These are phyloP conservation scores for Sordariomycetes sp. DNA, from an alignment of 2,329 filamentous ascomycete genomes.

Conservation along the genomic window DNA sequence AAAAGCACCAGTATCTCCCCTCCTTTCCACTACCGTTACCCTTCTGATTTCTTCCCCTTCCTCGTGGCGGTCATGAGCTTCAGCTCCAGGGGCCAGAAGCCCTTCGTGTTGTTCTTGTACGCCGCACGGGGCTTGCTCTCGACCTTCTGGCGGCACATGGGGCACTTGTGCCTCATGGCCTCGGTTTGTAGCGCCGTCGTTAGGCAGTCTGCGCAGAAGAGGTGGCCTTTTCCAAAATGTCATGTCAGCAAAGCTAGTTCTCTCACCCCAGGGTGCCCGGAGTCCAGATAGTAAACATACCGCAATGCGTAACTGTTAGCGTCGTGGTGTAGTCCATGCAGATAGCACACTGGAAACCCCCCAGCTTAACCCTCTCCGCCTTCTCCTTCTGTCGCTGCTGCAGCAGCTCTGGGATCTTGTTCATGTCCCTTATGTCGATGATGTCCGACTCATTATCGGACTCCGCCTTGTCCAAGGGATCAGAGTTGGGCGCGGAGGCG, in stretches of 20 bases:
- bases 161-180: slow-evolving; percentile 44
- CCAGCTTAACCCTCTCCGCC: slow-evolving; percentile 36
- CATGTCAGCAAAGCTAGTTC: slow-evolving; percentile 5
- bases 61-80: slow-evolving; percentile 49
- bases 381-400: slow-evolving; percentile 34
- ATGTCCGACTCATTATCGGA: slow-evolving; percentile 14
- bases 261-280: neutral
- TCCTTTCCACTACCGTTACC: neutral
- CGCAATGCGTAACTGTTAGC: slow-evolving; percentile 55
- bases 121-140: slow-evolving; percentile 30
- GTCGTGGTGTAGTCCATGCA: slow-evolving; percentile 53
- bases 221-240: slow-evolving; percentile 36
- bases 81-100: slow-evolving; percentile 48
- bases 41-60: slow-evolving; percentile 16
- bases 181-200: slow-evolving; percentile 49
- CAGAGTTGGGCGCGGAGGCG: neutral
- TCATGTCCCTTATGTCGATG: slow-evolving; percentile 30
- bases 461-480: neutral
- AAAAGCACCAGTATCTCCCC: neutral
- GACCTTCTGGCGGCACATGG: slow-evolving; percentile 52
- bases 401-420: slow-evolving; percentile 30
- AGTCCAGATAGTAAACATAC: slow-evolving; percentile 29
- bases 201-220: slow-evolving; percentile 54
- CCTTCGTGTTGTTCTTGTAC: slow-evolving; percentile 35
- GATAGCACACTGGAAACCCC: slow-evolving; percentile 53